Evolutionary conservation across 306 rosid genomes (phyloP), one percentile per base, ranked within the genome.

Genomic region (Mucuna pruriens): DNA sequence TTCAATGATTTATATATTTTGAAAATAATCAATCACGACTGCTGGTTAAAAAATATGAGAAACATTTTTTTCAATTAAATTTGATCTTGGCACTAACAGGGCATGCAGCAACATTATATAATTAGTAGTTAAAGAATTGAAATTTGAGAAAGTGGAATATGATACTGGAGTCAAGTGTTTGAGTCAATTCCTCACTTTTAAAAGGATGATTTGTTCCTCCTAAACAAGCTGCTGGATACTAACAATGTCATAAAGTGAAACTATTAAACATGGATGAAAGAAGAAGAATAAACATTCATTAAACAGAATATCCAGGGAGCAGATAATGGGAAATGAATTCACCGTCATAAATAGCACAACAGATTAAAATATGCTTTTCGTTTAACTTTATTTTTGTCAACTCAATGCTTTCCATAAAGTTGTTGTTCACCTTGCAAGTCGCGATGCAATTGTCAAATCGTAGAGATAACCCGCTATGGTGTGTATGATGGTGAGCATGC

Each of bases 401-500:
- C 16, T 15, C 25, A 45, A 48, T 69, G 23, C 58, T 69, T 60
- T 69, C 38, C 22, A 39, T 7, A 69, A 46, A 70, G 60, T 45
- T 1, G 60, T 70, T 70, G 33, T 42, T 68, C 22, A 20, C 33
- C 25, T 17, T 61, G 5, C 22, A 29, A 6, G 20, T 16, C 11
- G 9, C n/a, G 15, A 72, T 72, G 77, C 77, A 19, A 34, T 36
- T 8, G 2, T 64, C 2, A 31, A 31, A 15, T 49, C 9, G 11
- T 16, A 38, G 55, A 39, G 16, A 38, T 6, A 6, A 6, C 4
- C 17, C 25, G 39, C 67, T 7, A 16, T 57, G 46, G 79, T 55
- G 79, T 55, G 55, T 38, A 38, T 55, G 33, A 75, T 57, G 70
- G 70, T 42, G 9, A 20, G 15, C 46, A 71, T 33, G 33, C 36